Evolutionary conservation across 306 rosid genomes (phyloP).

Genomic region (Pueraria montana): DNA sequence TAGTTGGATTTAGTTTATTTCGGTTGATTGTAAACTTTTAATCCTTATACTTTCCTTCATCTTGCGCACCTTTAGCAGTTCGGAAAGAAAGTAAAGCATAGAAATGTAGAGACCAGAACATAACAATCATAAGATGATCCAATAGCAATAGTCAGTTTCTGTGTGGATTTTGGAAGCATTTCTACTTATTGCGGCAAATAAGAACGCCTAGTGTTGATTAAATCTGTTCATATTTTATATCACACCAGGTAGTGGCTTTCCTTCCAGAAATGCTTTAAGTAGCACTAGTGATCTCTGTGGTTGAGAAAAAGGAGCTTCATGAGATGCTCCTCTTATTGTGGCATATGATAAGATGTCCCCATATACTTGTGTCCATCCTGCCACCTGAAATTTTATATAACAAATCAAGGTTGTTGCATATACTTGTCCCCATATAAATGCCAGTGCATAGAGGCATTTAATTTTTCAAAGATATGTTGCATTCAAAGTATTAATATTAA

Average conservation of each 20-base stretch:
- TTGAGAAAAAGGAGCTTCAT: conserved; percentile 55
- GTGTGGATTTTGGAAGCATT: background rate
- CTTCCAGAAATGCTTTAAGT: conserved; percentile 40
- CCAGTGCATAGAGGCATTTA: background rate
- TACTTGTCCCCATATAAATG: no score
- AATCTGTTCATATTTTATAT: background rate
- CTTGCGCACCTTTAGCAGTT: background rate
- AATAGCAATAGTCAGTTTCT: background rate
- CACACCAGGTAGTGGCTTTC: conserved; percentile 46
- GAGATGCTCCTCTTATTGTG: conserved; percentile 61
- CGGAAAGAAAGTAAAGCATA: background rate
- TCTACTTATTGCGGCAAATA: background rate
- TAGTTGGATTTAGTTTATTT: background rate
- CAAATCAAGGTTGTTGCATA: background rate
- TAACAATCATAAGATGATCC: background rate
- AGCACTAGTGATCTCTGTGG: conserved; percentile 57
- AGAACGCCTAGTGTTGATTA: background rate
- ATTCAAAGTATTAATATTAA: conserved; percentile 18
- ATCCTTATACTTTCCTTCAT: background rate
- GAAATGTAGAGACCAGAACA: background rate
- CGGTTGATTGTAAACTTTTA: background rate
- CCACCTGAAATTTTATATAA: conserved; percentile 31
- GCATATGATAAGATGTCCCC: conserved; percentile 53
- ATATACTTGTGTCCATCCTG: conserved; percentile 63
- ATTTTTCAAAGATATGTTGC: background rate